Evolutionary conservation across 1,139 yeast genomes (phyloP).

Genomic region (Wickerhamomyces sp.): DNA sequence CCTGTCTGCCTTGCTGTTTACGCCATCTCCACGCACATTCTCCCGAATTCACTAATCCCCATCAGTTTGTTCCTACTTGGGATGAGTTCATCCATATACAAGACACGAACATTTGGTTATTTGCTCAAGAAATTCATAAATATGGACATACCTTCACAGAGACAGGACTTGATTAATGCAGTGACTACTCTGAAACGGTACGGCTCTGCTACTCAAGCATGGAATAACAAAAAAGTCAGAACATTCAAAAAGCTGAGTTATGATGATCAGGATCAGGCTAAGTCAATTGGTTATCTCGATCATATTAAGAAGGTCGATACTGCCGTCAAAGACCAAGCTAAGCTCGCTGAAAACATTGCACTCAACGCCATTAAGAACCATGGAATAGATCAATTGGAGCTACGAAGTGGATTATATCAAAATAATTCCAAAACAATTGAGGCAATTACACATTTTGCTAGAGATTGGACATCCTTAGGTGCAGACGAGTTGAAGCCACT

Average conservation of each 20-base stretch:
- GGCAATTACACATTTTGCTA: conserved; percentile 61
- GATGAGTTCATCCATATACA: conserved; percentile 26
- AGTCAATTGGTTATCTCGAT: conserved; percentile 48
- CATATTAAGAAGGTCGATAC: conserved; percentile 45
- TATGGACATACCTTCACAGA: conserved; percentile 17
- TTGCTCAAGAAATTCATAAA: conserved; percentile 16
- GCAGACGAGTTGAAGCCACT: conserved; percentile 48
- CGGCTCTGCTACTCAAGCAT: conserved; percentile 31
- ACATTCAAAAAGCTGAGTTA: conserved; percentile 46
- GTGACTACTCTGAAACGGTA: conserved; percentile 47
- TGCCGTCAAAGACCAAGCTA: conserved; percentile 40
- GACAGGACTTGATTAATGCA: conserved; percentile 43
- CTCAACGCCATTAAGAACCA: conserved; percentile 35
- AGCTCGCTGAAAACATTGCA: conserved; percentile 41
- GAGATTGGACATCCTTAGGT: conserved; percentile 62
- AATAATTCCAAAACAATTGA: conserved; percentile 60
- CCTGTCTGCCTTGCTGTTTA: conserved; percentile 18
- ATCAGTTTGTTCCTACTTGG: conserved; percentile 23
- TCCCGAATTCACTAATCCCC: conserved; percentile 24
- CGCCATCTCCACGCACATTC: conserved; percentile 9
- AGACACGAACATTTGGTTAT: conserved; percentile 22
- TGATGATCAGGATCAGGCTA: conserved; percentile 51
- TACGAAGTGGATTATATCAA: conserved; percentile 29
- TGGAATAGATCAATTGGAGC: conserved; percentile 39
- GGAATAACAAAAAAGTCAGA: conserved; percentile 42